Evolutionary conservation across 2,329 filamentous ascomycete genomes (phyloP).

Genomic region (Colletotrichum eleusines): DNA sequence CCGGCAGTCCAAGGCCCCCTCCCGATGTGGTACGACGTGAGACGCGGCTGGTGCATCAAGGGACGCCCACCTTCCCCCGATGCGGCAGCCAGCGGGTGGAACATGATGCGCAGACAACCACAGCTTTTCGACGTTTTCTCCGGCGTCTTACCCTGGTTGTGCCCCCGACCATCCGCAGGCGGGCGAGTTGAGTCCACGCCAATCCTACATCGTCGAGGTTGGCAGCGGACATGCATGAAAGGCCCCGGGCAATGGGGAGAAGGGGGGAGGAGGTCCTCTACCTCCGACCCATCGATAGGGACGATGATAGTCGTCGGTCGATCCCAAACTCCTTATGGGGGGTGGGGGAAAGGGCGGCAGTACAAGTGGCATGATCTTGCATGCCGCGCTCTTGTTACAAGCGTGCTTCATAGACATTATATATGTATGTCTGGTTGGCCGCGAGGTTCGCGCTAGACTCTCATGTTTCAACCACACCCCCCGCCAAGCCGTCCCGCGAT

Average conservation of each 20-base stretch:
- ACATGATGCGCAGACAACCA: background rate
- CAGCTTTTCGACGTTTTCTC: background rate
- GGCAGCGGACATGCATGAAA: background rate
- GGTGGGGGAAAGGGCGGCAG: background rate
- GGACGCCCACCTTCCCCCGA: background rate
- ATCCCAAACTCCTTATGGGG: background rate
- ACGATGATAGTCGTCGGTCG: background rate
- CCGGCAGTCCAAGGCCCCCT: no score
- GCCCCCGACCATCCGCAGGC: background rate
- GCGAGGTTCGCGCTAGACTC: slow-evolving; percentile 17
- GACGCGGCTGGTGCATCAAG: background rate
- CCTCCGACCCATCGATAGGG: background rate
- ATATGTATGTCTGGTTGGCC: slow-evolving; percentile 7
- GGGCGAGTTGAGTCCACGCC: background rate
- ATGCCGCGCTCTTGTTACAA: slow-evolving; percentile 27
- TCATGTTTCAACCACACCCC: slow-evolving; percentile 24
- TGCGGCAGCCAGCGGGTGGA: background rate
- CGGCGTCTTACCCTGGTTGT: background rate
- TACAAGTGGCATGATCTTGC: slow-evolving; percentile 14
- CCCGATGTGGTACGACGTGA: background rate
- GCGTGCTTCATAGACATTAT: slow-evolving; percentile 27
- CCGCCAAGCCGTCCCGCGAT: slow-evolving; percentile 14
- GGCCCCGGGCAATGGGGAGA: no score
- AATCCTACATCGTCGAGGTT: background rate
- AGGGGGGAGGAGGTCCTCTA: no score